These are phyloP conservation scores for Melampsora larici-populina DNA, from an alignment of 1,284 basidiomycete species.

Conservation along the genomic window DNA sequence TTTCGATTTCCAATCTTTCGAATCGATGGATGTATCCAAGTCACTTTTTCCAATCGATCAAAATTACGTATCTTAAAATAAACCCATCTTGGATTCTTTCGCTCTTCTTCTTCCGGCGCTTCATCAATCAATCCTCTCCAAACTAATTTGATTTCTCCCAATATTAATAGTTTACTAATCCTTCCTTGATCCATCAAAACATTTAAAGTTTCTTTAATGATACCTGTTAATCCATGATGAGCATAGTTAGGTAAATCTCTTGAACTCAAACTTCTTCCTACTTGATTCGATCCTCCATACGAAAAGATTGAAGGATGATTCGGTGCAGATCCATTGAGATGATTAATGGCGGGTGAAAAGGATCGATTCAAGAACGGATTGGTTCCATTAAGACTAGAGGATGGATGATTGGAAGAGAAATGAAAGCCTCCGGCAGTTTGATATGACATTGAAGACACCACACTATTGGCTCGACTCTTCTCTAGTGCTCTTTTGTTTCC, in stretches of 20 bases:
- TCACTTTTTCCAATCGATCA: constrained; percentile 24
- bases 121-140: not conserved
- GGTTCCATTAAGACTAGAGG: not conserved
- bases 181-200: constrained; percentile 31
- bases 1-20: not conserved
- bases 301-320: no score
- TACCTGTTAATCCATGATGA: not conserved
- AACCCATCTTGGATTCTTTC: not conserved
- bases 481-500: not conserved
- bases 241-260: not conserved
- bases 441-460: constrained; percentile 6
- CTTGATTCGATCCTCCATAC: no score
- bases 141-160: constrained; percentile 17
- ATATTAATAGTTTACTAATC: constrained; percentile 12
- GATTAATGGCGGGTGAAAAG: not conserved
- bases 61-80: not conserved
- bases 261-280: not conserved
- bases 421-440: not conserved
- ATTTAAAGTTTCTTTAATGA: constrained; percentile 24
- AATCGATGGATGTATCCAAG: not conserved
- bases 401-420: not conserved
- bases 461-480: constrained; percentile 11
- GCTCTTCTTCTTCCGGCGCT: not conserved
- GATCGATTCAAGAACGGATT: constrained; percentile 37
- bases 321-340: not conserved